Base-by-base conservation (phyloP, 768 basidiomycete species). In the Collybia sordida region DNA sequence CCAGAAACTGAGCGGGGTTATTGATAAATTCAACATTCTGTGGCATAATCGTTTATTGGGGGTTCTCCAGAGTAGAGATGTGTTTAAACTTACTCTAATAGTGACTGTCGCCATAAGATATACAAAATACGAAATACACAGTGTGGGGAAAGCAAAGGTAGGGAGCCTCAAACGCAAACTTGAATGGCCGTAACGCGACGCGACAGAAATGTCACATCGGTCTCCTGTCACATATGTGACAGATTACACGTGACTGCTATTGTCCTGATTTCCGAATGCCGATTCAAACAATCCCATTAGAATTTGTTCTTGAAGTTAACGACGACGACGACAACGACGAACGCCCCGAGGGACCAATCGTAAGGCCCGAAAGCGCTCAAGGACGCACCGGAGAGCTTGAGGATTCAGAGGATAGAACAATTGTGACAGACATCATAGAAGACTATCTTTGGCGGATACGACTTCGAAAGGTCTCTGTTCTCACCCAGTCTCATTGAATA, bases 21-120 rank as follows among this genome's bases (percentile, higher is more conserved):
- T 93, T 94, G 64, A 96, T 77, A 57, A 94, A 93, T 66, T 91
- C 87, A 57, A 90, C 88, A 66, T 91, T 86, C 88, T 90, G 61
- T 6, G 25, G 6, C 5, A 38, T 12, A 36, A 47, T 18, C 47
- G 47, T 43, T 1, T 1, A 11, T n/a, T 22, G 11, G 27, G 14
- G 34, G n/a, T 14, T 6, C n/a, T n/a, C n/a, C n/a, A n/a, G n/a
- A 15, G n/a, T 18, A n/a, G 2, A 6, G 41, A 23, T 18, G 21
- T 19, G 23, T 31, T 14, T 1, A 42, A 21, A 47, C 79, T 49
- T 49, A 86, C 86, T 63, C 85, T 71, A 28, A 88, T 87, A 7
- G 84, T 83, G 49, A 88, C 83, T 58, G 83, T 80, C 39, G 86
- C 85, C 85, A 86, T 86, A 42, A 6, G 9, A 6, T 31, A 31